Evolutionary conservation across 2,329 filamentous ascomycete genomes (phyloP).

Genomic region (Claviceps cyperi): DNA sequence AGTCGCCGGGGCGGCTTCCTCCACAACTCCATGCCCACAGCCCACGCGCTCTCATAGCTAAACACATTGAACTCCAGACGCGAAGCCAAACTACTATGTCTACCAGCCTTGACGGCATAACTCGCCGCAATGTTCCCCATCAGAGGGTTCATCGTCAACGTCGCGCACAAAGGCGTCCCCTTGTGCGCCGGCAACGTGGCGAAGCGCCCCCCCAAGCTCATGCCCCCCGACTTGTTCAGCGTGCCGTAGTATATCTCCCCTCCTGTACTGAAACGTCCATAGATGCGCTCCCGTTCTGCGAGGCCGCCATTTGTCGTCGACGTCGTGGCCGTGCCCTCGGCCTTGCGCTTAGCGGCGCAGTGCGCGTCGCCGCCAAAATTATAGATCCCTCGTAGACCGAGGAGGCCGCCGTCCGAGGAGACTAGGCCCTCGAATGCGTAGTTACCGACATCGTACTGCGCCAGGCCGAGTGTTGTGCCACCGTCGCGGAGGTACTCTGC

Average conservation of each 20-base stretch:
- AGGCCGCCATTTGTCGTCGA: conserved; percentile 10
- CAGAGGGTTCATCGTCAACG: conserved; percentile 80
- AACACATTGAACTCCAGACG: conserved; percentile 96
- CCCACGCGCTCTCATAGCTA: conserved; percentile 91
- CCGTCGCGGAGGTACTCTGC: conserved; percentile 57
- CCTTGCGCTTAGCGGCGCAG: conserved; percentile 21
- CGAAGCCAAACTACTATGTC: conserved; percentile 71
- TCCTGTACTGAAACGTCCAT: conserved; percentile 77
- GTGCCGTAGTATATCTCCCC: conserved; percentile 93
- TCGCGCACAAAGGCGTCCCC: conserved; percentile 86
- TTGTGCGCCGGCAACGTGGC: conserved; percentile 68
- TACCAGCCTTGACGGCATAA: conserved; percentile 80
- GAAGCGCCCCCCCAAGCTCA: conserved; percentile 80
- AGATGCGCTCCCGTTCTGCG: conserved; percentile 44
- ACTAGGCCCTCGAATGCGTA: conserved; percentile 84
- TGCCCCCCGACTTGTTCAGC: conserved; percentile 82
- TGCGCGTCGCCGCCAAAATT: conserved; percentile 66
- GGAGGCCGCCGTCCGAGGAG: conserved; percentile 78
- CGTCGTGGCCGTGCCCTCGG: conserved; percentile 9
- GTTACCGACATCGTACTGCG: conserved; percentile 73
- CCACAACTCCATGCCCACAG: conserved; percentile 88
- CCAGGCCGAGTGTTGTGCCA: conserved; percentile 56
- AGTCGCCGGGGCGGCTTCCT: conserved; percentile 38
- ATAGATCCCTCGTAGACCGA: conserved; percentile 80
- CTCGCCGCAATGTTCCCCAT: conserved; percentile 88